phyloP scores from a whole-genome alignment of 768 basidiomycete species.

The Peribolospora baueri region DNA sequence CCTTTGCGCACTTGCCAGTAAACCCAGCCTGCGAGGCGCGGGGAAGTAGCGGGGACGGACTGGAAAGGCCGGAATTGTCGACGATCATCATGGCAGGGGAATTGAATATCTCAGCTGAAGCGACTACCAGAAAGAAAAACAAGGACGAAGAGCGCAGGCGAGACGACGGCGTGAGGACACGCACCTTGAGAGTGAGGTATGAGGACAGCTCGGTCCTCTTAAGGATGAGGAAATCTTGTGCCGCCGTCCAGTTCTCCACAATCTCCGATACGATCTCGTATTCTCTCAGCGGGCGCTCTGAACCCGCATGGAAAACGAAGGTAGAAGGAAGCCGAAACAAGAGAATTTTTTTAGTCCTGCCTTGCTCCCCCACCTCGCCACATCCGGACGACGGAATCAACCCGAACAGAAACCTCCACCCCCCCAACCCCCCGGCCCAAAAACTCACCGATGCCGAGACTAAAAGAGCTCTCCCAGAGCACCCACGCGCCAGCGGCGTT shows the following conservation, averaged over 20 bases:
- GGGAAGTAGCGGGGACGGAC: slow-evolving; percentile 28
- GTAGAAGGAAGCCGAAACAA: too few species aligned
- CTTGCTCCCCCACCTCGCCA: too few species aligned
- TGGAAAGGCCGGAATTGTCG: slow-evolving; percentile 18
- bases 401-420: too few species aligned
- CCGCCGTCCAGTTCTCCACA: slow-evolving; percentile 64
- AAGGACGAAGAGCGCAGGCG: neutral
- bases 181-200: slow-evolving; percentile 22
- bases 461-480: too few species aligned
- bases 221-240: slow-evolving; percentile 54
- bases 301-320: slow-evolving; percentile 8
- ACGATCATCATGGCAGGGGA: neutral
- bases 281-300: slow-evolving; percentile 71
- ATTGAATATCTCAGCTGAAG: slow-evolving; percentile 23
- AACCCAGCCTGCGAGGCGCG: slow-evolving; percentile 36
- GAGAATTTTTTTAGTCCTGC: too few species aligned
- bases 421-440: too few species aligned
- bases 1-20: slow-evolving; percentile 78
- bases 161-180: slow-evolving; percentile 1
- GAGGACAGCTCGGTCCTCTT: slow-evolving; percentile 44
- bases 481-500: too few species aligned
- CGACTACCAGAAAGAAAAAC: slow-evolving; percentile 10
- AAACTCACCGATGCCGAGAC: too few species aligned
- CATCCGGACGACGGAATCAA: too few species aligned
- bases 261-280: slow-evolving; percentile 65